Conservation (phyloP, 306 rosid species). For the Pachyrhizus erosus region DNA sequence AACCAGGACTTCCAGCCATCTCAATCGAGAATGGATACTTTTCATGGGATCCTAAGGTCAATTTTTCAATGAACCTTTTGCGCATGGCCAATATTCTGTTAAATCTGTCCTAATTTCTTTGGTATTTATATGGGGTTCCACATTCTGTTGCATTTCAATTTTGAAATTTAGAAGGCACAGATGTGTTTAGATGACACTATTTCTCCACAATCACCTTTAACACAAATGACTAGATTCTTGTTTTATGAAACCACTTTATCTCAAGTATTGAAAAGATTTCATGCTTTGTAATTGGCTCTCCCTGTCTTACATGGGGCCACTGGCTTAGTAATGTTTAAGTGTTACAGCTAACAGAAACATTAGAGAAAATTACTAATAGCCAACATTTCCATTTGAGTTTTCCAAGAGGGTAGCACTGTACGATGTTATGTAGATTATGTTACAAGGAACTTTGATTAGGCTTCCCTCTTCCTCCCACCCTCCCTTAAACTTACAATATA, state of each 20-base stretch:
- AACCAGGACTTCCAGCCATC: slow-evolving; percentile 76
- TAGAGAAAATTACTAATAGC: neutral
- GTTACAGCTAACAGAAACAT: neutral
- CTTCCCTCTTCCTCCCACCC: neutral
- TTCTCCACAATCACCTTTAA: neutral
- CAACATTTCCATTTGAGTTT: neutral
- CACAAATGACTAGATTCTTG: neutral
- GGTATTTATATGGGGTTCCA: neutral
- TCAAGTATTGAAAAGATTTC: neutral
- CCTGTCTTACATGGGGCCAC: neutral
- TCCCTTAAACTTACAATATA: neutral
- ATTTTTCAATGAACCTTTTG: slow-evolving; percentile 6
- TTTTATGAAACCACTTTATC: neutral
- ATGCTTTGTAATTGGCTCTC: neutral
- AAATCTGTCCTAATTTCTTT: neutral
- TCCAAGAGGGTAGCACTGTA: neutral
- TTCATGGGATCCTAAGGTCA: slow-evolving; percentile 88
- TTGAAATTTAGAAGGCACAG: neutral
- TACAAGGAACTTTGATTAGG: neutral
- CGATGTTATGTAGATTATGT: neutral
- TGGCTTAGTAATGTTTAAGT: neutral
- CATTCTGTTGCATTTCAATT: neutral
- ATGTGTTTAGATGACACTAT: neutral
- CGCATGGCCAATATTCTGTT: slow-evolving; percentile 5
- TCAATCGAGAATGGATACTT: slow-evolving; percentile 75